Base-by-base conservation (phyloP, 169 alveolate genomes). In the Cystoisospora suis region DNA sequence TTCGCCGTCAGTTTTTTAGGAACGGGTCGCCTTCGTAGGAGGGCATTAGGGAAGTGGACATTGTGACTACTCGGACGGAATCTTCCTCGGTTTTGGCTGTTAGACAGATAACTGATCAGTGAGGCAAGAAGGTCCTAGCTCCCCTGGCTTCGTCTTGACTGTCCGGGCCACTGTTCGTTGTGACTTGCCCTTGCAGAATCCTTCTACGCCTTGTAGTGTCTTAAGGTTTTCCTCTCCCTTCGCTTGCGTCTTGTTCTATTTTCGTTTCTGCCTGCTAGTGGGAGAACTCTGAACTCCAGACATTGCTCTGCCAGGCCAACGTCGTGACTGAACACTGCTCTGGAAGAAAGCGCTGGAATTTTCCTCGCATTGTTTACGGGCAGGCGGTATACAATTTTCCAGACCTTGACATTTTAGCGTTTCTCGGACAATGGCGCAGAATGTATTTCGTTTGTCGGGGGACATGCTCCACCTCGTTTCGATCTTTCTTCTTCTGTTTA, bases 391-490 rank as follows among this genome's bases (percentile, higher is more conserved):
- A n/a, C n/a, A n/a, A n/a, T n/a, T n/a, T n/a, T n/a, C n/a, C n/a
- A n/a, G n/a, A n/a, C n/a, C n/a, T n/a, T 20, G 6, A 29, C 36
- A 38, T 61, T 20, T 15, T 40, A 2, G 45, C 1, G 1, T 36
- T 0, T 72, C 72, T n/a, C 15, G 72, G 72, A 53, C n/a, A 1
- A 83, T 49, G 90, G 56, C 59, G 86, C 98, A 97, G 99, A 98
- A 98, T 94, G 86, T 96, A 23, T 98, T 98, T 88, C 94, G 99
- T 69, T 90, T 98, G 53, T 93, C 96, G 44, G 99, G 99, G 12
- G 99, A 98, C 88, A 91, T 96, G 95, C 95, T 98, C 70, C 99
- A 98, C 92, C 94, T 98, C 75, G 90, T 94, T 89, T 97, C 99
- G 70, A 96, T 98, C 90, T 93, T 97, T 46, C 94, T 98, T 38